phyloP scores from a whole-genome alignment of 2,329 filamentous ascomycete genomes.

The Pyricularia sp. region DNA sequence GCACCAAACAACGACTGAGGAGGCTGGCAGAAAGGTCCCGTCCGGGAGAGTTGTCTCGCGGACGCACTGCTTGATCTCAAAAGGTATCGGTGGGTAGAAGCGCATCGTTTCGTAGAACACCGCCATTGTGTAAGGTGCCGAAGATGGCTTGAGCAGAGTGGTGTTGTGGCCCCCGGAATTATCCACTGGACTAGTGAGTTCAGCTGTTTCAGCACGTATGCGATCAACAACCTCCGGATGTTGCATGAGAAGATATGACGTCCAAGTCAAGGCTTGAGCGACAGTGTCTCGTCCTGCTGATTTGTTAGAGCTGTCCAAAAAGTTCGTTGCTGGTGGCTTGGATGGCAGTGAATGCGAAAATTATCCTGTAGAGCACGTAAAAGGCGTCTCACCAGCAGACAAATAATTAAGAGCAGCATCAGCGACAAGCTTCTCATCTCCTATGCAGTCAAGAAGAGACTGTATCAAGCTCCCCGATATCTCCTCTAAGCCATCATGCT shows the following conservation, averaged over 20 bases:
- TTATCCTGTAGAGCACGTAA: not conserved
- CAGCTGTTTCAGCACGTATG: constrained; percentile 19
- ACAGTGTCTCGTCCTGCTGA: constrained; percentile 44
- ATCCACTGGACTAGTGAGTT: constrained; percentile 4
- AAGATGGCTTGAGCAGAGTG: constrained; percentile 25
- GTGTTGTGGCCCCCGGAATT: constrained; percentile 12
- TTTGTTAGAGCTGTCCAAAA: not conserved
- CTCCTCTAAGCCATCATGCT: constrained; percentile 16
- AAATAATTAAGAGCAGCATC: constrained; percentile 55
- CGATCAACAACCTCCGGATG: constrained; percentile 26
- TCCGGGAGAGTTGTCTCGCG: constrained; percentile 41
- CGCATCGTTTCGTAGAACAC: constrained; percentile 50
- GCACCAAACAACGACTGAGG: constrained; percentile 48
- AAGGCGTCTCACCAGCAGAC: constrained; percentile 32
- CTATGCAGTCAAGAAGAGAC: constrained; percentile 43
- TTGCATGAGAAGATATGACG: constrained; percentile 45
- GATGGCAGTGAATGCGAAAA: not conserved
- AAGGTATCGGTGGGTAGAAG: constrained; percentile 50
- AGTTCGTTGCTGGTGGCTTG: not conserved
- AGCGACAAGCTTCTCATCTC: constrained; percentile 41
- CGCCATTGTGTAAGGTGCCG: constrained; percentile 44
- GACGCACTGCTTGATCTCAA: constrained; percentile 50
- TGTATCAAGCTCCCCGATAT: constrained; percentile 45
- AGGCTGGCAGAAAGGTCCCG: constrained; percentile 41
- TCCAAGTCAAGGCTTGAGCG: constrained; percentile 52